phyloP scores from a whole-genome alignment of 73 alveolate species.

The Tetrahymena malaccensis region DNA sequence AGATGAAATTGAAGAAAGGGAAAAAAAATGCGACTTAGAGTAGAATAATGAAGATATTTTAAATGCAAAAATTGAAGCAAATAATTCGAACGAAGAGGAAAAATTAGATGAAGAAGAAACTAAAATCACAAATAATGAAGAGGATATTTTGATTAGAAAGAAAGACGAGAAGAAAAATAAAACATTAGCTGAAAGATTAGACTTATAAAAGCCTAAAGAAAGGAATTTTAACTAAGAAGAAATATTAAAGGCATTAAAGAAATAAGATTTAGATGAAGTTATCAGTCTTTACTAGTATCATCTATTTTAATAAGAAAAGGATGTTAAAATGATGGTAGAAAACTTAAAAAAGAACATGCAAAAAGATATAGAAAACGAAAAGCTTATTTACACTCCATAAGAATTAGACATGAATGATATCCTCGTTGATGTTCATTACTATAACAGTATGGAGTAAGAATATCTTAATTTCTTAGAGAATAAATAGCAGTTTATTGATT shows the following conservation, averaged over 20 bases:
- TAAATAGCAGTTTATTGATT: neutral
- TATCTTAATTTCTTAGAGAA: slow-evolving; percentile 19
- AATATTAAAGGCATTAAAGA: neutral
- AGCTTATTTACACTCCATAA: neutral
- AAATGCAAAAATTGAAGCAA: no score
- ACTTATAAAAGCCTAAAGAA: neutral
- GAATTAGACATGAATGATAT: neutral
- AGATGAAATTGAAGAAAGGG: neutral
- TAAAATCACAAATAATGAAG: neutral
- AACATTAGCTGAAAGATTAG: neutral
- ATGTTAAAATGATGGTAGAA: neutral
- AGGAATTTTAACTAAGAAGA: neutral
- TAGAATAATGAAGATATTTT: neutral
- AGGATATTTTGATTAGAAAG: neutral
- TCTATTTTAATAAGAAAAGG: neutral
- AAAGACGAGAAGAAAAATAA: neutral
- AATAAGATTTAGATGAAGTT: neutral
- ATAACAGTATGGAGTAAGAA: slow-evolving; percentile 10
- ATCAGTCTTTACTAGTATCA: neutral
- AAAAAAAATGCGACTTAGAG: neutral
- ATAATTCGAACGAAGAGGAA: neutral
- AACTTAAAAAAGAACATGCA: neutral
- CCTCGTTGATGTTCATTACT: slow-evolving; percentile 10
- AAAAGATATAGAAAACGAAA: neutral
- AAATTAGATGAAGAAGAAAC: neutral